phyloP scores from a whole-genome alignment of 2,329 filamentous ascomycete genomes.

The Ophiobolus disseminans region DNA sequence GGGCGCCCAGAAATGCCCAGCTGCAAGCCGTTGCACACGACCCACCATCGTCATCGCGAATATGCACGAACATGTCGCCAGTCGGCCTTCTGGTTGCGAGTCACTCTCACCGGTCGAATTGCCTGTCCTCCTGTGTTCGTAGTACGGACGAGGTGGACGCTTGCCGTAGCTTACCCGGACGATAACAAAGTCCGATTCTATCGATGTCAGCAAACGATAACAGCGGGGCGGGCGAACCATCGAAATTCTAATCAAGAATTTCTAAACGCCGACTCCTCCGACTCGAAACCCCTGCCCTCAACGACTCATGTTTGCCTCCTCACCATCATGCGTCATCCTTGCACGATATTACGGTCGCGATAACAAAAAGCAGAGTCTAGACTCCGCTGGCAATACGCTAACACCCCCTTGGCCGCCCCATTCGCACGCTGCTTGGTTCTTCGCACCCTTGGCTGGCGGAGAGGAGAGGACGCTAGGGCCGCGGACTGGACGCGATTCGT shows the following conservation, averaged over 20 bases:
- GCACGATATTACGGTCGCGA: conserved; percentile 16
- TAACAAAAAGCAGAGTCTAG: conserved; percentile 22
- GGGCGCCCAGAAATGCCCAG: conserved; percentile 27
- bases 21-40: conserved; percentile 17
- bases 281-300: conserved; percentile 6
- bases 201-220: conserved; percentile 3
- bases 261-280: conserved; percentile 20
- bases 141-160: too few relatives aligned
- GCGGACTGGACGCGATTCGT: conserved; percentile 17
- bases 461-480: conserved; percentile 19
- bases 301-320: conserved; percentile 4
- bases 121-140: too few relatives aligned
- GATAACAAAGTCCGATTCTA: too few relatives aligned
- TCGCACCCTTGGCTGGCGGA: conserved; percentile 28
- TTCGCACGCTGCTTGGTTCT: conserved; percentile 8
- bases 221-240: neutral
- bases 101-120: too few relatives aligned
- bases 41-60: conserved; percentile 28
- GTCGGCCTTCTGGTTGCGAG: conserved; percentile 6
- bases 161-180: too few relatives aligned
- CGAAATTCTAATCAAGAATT: neutral
- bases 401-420: conserved; percentile 10
- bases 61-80: conserved; percentile 7
- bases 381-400: conserved; percentile 22
- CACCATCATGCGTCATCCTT: conserved; percentile 24